Evolutionary conservation across 192 early-diverging fungal species (phyloP).

Genomic region (Blastocladiella britannica): DNA sequence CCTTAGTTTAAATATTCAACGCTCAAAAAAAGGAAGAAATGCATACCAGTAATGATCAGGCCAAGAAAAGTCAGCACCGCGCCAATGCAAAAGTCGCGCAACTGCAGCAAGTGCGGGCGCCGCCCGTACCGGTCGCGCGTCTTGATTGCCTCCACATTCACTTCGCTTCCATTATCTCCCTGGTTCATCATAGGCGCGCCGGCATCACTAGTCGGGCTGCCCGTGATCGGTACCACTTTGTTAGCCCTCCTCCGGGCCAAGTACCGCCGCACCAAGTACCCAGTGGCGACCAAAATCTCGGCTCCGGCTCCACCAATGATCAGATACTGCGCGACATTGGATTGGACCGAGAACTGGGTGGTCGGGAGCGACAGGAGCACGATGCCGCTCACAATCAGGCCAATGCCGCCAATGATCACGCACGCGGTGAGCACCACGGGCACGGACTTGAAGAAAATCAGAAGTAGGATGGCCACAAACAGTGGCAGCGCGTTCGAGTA

Average conservation of each 20-base stretch:
- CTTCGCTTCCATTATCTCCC: neutral
- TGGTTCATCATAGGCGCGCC: neutral
- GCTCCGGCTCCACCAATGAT: neutral
- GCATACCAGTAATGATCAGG: neutral
- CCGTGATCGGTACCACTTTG: neutral
- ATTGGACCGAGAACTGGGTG: neutral
- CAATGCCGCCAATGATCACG: neutral
- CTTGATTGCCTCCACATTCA: neutral
- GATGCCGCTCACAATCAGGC: neutral
- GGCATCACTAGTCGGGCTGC: neutral
- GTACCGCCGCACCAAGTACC: neutral
- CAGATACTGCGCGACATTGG: neutral
- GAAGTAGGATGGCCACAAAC: neutral
- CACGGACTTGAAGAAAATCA: conserved; percentile 1
- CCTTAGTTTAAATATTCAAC: too few relatives aligned
- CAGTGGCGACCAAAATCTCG: neutral
- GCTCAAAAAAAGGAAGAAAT: too few relatives aligned
- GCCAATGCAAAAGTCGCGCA: neutral
- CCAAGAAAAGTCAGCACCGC: neutral
- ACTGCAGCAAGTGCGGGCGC: neutral
- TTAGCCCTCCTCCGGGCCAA: neutral
- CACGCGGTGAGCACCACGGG: neutral
- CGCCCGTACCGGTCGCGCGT: neutral
- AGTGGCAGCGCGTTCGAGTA: neutral
- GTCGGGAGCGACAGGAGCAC: neutral